Conservation (phyloP, 192 early-diverging fungal genomes). For the Coemansia sp. region DNA sequence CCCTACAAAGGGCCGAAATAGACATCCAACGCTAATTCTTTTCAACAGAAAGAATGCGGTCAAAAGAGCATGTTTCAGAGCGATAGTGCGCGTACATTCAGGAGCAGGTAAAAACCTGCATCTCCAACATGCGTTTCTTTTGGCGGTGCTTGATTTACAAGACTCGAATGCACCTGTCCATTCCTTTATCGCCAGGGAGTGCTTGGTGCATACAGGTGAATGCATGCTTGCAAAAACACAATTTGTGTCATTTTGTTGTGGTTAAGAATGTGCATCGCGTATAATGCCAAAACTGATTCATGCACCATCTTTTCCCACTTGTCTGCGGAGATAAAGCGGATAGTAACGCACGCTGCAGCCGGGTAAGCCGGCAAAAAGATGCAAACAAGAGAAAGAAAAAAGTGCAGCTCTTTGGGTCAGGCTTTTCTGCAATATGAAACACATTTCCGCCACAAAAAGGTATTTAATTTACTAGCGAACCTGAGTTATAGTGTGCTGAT, state of each 20-base stretch:
- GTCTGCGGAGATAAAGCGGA: background rate
- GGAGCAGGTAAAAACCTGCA: background rate
- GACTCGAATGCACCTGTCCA: background rate
- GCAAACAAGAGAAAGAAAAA: background rate
- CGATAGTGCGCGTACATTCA: background rate
- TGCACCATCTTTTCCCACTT: background rate
- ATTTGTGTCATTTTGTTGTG: constrained; percentile 3
- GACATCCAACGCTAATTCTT: background rate
- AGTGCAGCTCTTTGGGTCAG: background rate
- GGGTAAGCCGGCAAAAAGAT: constrained; percentile 4
- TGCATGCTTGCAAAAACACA: constrained; percentile 4
- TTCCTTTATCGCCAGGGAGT: background rate
- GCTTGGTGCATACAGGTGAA: background rate
- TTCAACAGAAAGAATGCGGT: background rate
- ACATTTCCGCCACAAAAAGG: background rate
- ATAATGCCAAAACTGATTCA: background rate
- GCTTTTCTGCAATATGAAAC: background rate
- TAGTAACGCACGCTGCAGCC: background rate
- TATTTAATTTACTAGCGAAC: background rate
- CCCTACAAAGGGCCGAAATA: background rate
- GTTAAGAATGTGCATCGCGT: constrained; percentile 7
- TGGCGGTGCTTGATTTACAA: background rate
- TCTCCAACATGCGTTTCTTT: background rate
- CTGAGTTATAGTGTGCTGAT: background rate
- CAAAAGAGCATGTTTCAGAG: background rate